These are phyloP conservation scores for Termitomyces sp. DNA, from an alignment of 768 basidiomycete species.

Conservation along the genomic window DNA sequence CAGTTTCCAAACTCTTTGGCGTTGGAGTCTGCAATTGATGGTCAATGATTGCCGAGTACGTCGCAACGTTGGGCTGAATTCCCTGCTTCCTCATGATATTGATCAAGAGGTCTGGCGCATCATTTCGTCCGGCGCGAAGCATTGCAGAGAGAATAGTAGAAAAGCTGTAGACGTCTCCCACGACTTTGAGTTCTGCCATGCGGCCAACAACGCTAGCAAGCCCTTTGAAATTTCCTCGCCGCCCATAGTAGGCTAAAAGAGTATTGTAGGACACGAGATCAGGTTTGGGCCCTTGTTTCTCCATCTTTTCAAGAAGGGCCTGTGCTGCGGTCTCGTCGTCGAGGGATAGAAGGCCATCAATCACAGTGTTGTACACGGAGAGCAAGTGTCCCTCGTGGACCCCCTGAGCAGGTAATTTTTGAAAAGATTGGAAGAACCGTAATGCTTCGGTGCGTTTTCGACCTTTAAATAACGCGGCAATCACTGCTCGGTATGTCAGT, in stretches of 20 bases:
- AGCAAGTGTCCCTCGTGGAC: slow-evolving; percentile 25
- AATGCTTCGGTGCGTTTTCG: slow-evolving; percentile 51
- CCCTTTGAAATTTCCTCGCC: slow-evolving; percentile 57
- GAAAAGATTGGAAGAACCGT: slow-evolving; percentile 47
- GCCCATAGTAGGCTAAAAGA: slow-evolving; percentile 65
- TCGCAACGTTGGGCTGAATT: slow-evolving; percentile 68
- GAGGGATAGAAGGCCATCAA: slow-evolving; percentile 61
- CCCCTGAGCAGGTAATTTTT: slow-evolving; percentile 27
- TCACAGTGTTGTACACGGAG: slow-evolving; percentile 68
- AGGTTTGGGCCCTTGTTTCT: slow-evolving; percentile 50
- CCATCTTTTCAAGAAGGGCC: slow-evolving; percentile 41
- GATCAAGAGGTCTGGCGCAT: slow-evolving; percentile 64
- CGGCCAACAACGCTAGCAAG: slow-evolving; percentile 55
- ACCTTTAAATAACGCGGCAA: slow-evolving; percentile 55
- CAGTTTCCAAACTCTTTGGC: slow-evolving; percentile 52
- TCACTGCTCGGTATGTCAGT: slow-evolving; percentile 65
- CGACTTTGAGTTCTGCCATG: slow-evolving; percentile 50
- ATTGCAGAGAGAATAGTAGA: slow-evolving; percentile 82
- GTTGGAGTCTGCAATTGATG: slow-evolving; percentile 60
- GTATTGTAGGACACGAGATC: slow-evolving; percentile 82
- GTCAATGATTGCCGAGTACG: slow-evolving; percentile 78
- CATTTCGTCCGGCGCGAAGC: slow-evolving; percentile 60
- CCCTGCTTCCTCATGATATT: slow-evolving; percentile 74
- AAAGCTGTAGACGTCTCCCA: slow-evolving; percentile 82
- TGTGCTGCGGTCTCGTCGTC: slow-evolving; percentile 36